phyloP scores from a whole-genome alignment of 192 early-diverging fungal genomes.

The Backusella morwellensis region DNA sequence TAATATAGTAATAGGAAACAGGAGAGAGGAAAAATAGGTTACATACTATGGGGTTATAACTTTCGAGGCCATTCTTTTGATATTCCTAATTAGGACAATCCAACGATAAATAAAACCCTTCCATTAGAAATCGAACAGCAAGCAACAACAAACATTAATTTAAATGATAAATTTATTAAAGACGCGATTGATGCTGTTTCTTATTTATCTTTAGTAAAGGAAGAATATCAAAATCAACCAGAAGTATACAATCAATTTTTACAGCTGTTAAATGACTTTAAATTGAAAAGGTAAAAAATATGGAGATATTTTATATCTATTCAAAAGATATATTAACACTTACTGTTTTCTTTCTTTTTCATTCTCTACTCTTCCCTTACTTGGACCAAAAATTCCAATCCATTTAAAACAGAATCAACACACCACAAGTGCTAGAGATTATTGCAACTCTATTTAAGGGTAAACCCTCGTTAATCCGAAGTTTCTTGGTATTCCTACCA shows the following conservation, averaged over 20 bases:
- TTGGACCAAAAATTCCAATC: too few relatives aligned
- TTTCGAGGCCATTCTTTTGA: not conserved
- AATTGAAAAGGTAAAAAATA: conserved; percentile 21
- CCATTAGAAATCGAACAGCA: not conserved
- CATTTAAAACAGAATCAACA: conserved; percentile 14
- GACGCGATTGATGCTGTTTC: conserved; percentile 19
- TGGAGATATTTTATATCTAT: not conserved
- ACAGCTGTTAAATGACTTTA: conserved; percentile 18
- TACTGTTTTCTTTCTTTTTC: not conserved
- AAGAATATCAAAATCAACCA: conserved; percentile 1
- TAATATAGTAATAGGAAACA: not conserved
- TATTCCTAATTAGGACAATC: not conserved
- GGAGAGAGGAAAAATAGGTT: not conserved
- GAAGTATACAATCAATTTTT: conserved; percentile 18
- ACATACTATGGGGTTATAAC: not conserved
- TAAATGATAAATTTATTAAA: not conserved
- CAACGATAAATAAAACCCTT: not conserved
- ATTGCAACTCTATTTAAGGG: conserved; percentile 24
- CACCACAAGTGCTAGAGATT: conserved; percentile 21
- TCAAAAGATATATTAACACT: not conserved
- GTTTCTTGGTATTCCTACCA: conserved; percentile 26
- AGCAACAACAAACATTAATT: not conserved
- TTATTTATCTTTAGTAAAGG: conserved; percentile 18
- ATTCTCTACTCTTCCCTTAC: too few relatives aligned
- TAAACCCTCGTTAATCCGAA: conserved; percentile 22